Conservation (phyloP, 441 rosid genomes). For the Gossypium laxum region DNA sequence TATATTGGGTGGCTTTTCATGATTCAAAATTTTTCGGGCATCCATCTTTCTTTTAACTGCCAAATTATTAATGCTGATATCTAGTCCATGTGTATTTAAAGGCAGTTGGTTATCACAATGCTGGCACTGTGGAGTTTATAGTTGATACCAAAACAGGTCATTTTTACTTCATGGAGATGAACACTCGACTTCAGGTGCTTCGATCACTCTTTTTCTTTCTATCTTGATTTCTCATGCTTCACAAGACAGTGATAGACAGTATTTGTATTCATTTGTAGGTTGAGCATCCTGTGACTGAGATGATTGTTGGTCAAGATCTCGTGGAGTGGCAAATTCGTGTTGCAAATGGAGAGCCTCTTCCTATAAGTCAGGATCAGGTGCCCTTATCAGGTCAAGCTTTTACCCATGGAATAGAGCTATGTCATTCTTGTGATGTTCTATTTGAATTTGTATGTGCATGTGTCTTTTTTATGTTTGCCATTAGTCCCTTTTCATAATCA, state of each 20-base stretch:
- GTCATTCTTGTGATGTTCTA: background rate
- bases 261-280: conserved; percentile 42
- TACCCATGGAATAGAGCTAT: background rate
- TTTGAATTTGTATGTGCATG: background rate
- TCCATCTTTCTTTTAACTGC: background rate
- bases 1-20: background rate
- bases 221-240: conserved; percentile 12
- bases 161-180: conserved; percentile 96
- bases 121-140: conserved; percentile 96
- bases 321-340: conserved; percentile 90
- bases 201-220: conserved; percentile 11
- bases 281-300: conserved; percentile 98
- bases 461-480: background rate
- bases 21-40: background rate
- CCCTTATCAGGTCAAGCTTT: conserved; percentile 56
- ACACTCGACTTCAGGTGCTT: conserved; percentile 86
- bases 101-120: conserved; percentile 93
- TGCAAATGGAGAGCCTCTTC: conserved; percentile 84
- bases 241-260: conserved; percentile 14
- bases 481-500: background rate
- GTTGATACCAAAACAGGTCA: conserved; percentile 69
- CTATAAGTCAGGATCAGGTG: conserved; percentile 67
- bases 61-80: conserved; percentile 21
- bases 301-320: conserved; percentile 92
- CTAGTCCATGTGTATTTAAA: conserved; percentile 32